A percentile compares a stretch with the other conserved stretches of the same genome.
These are phyloP conservation scores for Pythium coloratum DNA, from an alignment of 352 stramenopile genomes.

Conservation along the genomic window DNA sequence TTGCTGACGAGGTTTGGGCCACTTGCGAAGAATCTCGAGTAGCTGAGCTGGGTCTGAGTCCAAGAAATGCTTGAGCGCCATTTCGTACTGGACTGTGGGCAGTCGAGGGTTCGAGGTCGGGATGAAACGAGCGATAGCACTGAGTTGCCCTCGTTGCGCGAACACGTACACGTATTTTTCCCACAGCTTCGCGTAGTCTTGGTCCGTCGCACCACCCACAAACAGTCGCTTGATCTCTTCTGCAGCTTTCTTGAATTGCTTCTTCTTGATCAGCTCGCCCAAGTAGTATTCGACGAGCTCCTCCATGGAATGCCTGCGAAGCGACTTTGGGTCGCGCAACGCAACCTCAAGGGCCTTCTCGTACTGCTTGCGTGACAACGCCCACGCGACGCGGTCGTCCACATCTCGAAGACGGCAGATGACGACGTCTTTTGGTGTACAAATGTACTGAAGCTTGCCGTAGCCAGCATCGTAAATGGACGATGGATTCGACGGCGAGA, in stretches of 20 bases:
- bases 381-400: slow-evolving; percentile 77
- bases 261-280: slow-evolving; percentile 68
- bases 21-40: slow-evolving; percentile 80
- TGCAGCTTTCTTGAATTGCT: slow-evolving; percentile 68
- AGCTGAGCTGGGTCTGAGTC: slow-evolving; percentile 77
- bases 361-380: slow-evolving; percentile 63
- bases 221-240: slow-evolving; percentile 79
- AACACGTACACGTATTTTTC: slow-evolving; percentile 90
- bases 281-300: slow-evolving; percentile 79
- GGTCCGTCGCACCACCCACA: slow-evolving; percentile 20
- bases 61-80: slow-evolving; percentile 84
- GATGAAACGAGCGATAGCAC: slow-evolving; percentile 68
- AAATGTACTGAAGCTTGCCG: slow-evolving; percentile 72
- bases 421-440: slow-evolving; percentile 84
- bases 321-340: slow-evolving; percentile 51
- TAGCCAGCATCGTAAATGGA: slow-evolving; percentile 75
- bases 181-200: slow-evolving; percentile 71
- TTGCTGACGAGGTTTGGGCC: slow-evolving; percentile 67
- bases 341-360: slow-evolving; percentile 60
- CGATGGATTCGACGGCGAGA: not conserved
- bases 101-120: slow-evolving; percentile 72
- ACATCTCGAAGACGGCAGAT: slow-evolving; percentile 77
- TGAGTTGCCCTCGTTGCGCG: slow-evolving; percentile 71
- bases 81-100: slow-evolving; percentile 76
- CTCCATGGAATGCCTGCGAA: slow-evolving; percentile 55